A percentile compares a stretch with the other conserved stretches of the same genome.
These are phyloP conservation scores for Gnomoniopsis sp. DNA, from an alignment of 2,329 filamentous ascomycete species.

Conservation along the genomic window DNA sequence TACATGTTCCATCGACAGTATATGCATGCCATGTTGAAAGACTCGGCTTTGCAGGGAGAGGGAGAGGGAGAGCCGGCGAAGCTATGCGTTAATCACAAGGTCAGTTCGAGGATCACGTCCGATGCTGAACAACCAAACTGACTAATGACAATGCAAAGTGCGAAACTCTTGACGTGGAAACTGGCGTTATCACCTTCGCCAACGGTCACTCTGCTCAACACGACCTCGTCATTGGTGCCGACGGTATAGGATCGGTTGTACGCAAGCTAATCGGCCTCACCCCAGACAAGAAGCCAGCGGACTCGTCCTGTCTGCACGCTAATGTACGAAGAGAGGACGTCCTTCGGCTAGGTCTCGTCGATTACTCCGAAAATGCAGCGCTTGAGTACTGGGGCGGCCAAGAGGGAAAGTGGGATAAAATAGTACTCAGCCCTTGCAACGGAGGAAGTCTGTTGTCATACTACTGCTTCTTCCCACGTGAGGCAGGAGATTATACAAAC, in stretches of 20 bases:
- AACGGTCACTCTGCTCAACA: conserved; percentile 49
- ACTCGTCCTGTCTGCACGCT: conserved; percentile 60
- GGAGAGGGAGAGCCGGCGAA: conserved; percentile 23
- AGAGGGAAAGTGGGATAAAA: conserved; percentile 63
- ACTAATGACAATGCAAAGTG: conserved; percentile 31
- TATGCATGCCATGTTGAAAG: conserved; percentile 36
- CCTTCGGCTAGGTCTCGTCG: conserved; percentile 55
- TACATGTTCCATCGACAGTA: conserved; percentile 61
- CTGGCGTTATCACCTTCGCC: conserved; percentile 47
- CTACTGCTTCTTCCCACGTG: conserved; percentile 66
- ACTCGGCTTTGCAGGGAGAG: conserved; percentile 7
- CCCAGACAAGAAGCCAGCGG: conserved; percentile 56
- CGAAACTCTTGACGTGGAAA: conserved; percentile 48
- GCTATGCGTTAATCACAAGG: conserved; percentile 55
- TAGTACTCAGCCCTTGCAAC: conserved; percentile 67
- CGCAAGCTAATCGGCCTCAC: conserved; percentile 61
- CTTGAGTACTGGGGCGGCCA: conserved; percentile 71
- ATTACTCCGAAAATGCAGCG: conserved; percentile 58
- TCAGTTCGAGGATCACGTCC: conserved; percentile 21
- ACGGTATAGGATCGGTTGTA: conserved; percentile 65
- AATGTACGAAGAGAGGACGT: conserved; percentile 63
- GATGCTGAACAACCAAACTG: not conserved
- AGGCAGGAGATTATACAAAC: conserved; percentile 56
- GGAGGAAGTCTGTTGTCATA: conserved; percentile 62
- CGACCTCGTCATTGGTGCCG: conserved; percentile 61